A percentile compares a stretch with the other conserved stretches of the same genome.
Conservation (phyloP, 352 stramenopile species). For the Phytophthora sp. region DNA sequence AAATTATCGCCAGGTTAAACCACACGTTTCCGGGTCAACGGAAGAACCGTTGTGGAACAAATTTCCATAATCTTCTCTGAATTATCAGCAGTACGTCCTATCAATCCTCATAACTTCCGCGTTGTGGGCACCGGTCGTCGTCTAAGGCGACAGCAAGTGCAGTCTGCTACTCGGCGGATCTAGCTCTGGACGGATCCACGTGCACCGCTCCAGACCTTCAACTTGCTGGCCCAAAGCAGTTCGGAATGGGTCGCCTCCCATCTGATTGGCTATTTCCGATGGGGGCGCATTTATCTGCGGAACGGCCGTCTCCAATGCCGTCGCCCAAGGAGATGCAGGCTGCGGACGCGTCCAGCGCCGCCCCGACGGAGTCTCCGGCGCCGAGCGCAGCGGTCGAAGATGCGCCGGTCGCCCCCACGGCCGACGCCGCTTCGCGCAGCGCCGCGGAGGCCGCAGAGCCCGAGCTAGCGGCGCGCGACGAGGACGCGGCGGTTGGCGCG, state of each 20-base stretch:
- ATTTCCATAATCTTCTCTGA: too few relatives aligned
- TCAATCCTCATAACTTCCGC: too few relatives aligned
- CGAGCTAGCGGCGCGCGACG: conserved; percentile 15
- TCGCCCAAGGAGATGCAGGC: conserved; percentile 8
- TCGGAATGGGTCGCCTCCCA: too few relatives aligned
- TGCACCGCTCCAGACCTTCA: too few relatives aligned
- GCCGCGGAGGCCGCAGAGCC: conserved; percentile 5
- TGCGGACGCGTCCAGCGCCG: conserved; percentile 6
- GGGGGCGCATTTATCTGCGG: conserved; percentile 21
- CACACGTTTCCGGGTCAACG: too few relatives aligned
- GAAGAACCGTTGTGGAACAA: too few relatives aligned
- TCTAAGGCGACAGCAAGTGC: too few relatives aligned
- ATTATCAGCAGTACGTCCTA: too few relatives aligned
- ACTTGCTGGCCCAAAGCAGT: neutral
- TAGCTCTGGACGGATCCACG: too few relatives aligned
- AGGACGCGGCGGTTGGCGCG: conserved; percentile 13
- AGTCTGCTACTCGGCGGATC: too few relatives aligned
- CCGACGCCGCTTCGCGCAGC: neutral
- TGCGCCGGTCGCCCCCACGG: neutral
- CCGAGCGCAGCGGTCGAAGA: neutral
- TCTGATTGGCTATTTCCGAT: conserved; percentile 18
- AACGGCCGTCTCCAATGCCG: conserved; percentile 21
- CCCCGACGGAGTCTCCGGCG: neutral
- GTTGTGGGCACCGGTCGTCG: too few relatives aligned
- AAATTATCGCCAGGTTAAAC: too few relatives aligned